Conservation (phyloP, 2,329 filamentous ascomycete genomes). For the Colletotrichum higginsianum region DNA sequence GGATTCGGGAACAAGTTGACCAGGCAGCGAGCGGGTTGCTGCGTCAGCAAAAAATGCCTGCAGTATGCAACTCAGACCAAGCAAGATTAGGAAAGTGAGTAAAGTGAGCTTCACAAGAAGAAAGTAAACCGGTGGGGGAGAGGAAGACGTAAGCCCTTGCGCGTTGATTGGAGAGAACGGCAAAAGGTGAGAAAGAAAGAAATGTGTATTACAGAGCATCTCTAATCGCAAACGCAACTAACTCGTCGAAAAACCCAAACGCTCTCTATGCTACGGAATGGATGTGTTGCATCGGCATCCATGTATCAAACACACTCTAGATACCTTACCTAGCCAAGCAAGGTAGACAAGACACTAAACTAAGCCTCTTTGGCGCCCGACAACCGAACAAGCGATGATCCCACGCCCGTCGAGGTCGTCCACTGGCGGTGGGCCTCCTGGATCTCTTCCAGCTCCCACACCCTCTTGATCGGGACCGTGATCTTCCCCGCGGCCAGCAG, state of each 20-base stretch:
- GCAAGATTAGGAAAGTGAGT: constrained; percentile 20
- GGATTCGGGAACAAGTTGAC: not conserved
- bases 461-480: constrained; percentile 54
- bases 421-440: constrained; percentile 55
- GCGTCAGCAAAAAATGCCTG: constrained; percentile 27
- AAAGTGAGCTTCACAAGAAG: no score
- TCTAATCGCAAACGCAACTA: no score
- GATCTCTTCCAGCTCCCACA: constrained; percentile 59
- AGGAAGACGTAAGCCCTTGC: no score
- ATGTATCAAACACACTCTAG: no score
- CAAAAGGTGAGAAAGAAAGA: no score
- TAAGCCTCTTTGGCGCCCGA: not conserved
- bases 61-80: not conserved
- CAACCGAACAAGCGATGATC: constrained; percentile 53
- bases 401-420: constrained; percentile 53
- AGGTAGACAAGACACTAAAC: not conserved
- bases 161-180: no score
- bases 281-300: no score
- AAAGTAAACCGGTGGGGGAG: no score
- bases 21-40: not conserved
- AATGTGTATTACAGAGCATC: no score
- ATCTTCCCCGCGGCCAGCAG: constrained; percentile 52
- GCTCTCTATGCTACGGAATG: no score
- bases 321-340: no score
- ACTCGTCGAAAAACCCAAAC: no score